Evolutionary conservation across 164 flowering plant genomes (phyloP).

Genomic region (Magnolia kwangsiensis): DNA sequence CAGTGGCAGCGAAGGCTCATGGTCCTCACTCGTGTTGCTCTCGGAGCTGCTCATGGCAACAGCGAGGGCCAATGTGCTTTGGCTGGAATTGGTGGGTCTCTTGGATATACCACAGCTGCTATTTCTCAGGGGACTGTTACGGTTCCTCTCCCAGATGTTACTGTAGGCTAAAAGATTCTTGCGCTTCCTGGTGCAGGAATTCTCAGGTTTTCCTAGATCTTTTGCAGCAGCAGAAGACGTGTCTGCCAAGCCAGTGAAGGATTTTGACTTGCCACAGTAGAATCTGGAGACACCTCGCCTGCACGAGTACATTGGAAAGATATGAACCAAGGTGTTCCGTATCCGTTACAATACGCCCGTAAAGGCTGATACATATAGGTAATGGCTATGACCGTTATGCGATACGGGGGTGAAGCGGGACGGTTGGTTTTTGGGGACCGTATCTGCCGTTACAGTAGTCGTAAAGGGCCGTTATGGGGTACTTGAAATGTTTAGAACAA

Average conservation of each 20-base stretch:
- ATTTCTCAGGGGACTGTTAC: slow-evolving; percentile 24
- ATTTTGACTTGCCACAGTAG: slow-evolving; percentile 80
- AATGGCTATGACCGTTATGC: too few species aligned
- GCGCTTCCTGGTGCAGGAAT: slow-evolving; percentile 62
- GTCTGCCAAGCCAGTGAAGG: slow-evolving; percentile 44
- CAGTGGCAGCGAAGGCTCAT: slow-evolving; percentile 44
- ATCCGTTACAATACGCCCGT: too few species aligned
- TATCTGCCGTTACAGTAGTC: too few species aligned
- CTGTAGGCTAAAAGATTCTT: slow-evolving; percentile 52
- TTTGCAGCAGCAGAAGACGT: slow-evolving; percentile 40
- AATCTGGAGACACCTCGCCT: slow-evolving; percentile 86
- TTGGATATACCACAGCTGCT: slow-evolving; percentile 63
- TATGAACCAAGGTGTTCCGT: too few species aligned
- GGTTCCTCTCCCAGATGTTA: slow-evolving; percentile 37
- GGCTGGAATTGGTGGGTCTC: slow-evolving; percentile 40
- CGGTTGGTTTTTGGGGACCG: too few species aligned
- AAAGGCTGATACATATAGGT: too few species aligned
- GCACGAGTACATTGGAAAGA: slow-evolving; percentile 15
- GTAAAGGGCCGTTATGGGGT: too few species aligned
- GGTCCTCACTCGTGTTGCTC: slow-evolving; percentile 31
- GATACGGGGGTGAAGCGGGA: too few species aligned
- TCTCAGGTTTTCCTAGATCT: slow-evolving; percentile 75
- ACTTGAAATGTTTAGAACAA: too few species aligned
- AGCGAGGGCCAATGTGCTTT: slow-evolving; percentile 58
- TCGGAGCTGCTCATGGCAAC: slow-evolving; percentile 53